A percentile compares a stretch with the other conserved stretches of the same genome.
Evolutionary conservation across 805 yeast genomes (phyloP).

Genomic region (Candida morakotiae): DNA sequence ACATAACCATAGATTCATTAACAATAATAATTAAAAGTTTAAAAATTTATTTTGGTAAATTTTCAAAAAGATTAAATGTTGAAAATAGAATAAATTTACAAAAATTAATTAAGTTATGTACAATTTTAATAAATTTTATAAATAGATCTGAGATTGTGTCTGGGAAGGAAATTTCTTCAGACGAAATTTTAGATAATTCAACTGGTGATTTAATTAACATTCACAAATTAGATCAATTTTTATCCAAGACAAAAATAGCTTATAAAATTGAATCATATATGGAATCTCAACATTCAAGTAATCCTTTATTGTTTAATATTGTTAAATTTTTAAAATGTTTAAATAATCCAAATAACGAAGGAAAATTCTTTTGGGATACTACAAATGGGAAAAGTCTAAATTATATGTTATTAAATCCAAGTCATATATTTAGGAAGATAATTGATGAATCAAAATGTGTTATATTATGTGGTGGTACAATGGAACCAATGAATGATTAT

Average conservation of each 20-base stretch:
- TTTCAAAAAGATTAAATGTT: constrained; percentile 60
- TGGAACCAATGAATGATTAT: constrained; percentile 84
- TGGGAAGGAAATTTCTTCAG: constrained; percentile 51
- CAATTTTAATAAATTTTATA: constrained; percentile 48
- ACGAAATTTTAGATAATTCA: constrained; percentile 52
- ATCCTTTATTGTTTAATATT: constrained; percentile 63
- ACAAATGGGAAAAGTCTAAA: constrained; percentile 37
- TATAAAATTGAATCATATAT: constrained; percentile 76
- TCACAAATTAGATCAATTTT: constrained; percentile 59
- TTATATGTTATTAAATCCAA: constrained; percentile 78
- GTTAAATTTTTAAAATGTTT: constrained; percentile 60
- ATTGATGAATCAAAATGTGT: constrained; percentile 66
- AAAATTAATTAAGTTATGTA: constrained; percentile 58
- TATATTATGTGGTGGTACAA: constrained; percentile 88
- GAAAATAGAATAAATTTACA: constrained; percentile 67
- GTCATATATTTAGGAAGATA: constrained; percentile 61
- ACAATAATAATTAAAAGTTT: constrained; percentile 43
- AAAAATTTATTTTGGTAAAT: constrained; percentile 52
- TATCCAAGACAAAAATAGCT: constrained; percentile 69
- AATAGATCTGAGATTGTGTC: constrained; percentile 25
- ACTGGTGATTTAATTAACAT: constrained; percentile 72
- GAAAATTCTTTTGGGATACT: constrained; percentile 66
- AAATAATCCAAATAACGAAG: constrained; percentile 74
- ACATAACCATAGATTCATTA: constrained; percentile 50
- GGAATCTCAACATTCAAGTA: constrained; percentile 27